A percentile compares a stretch with the other conserved stretches of the same genome.
Conservation (phyloP, 768 basidiomycete genomes). For the Agrocybe praecox region DNA sequence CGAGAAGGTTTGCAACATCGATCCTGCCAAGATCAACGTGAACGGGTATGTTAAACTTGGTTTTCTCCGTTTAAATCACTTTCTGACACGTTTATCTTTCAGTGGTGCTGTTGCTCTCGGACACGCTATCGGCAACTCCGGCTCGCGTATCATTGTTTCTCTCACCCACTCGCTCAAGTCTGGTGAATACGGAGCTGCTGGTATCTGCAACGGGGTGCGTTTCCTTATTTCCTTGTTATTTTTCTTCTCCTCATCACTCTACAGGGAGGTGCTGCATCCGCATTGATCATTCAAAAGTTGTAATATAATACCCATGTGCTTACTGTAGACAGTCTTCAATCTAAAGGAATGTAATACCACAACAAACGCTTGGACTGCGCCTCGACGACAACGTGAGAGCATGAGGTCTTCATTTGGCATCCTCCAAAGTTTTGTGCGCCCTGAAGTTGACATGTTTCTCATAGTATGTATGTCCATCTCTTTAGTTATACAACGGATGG, state of each 20-base stretch:
- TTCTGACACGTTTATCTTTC: constrained; percentile 22
- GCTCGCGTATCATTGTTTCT: constrained; percentile 92
- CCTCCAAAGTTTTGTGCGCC: constrained; percentile 8
- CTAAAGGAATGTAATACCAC: constrained; percentile 10
- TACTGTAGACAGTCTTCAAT: constrained; percentile 10
- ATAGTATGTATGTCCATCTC: constrained; percentile 21
- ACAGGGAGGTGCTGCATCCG: constrained; percentile 92
- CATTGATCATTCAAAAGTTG: constrained; percentile 86
- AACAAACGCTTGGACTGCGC: constrained; percentile 5
- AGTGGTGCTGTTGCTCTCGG: constrained; percentile 97
- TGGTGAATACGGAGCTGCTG: constrained; percentile 94
- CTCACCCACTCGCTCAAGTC: constrained; percentile 89
- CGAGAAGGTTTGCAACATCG: constrained; percentile 84
- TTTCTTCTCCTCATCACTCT: constrained; percentile 15
- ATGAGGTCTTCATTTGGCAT: not conserved
- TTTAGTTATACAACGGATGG: not conserved
- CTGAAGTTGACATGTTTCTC: constrained; percentile 12
- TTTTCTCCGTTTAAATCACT: constrained; percentile 5
- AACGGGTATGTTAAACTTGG: constrained; percentile 62
- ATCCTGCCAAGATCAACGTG: constrained; percentile 87
- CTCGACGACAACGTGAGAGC: constrained; percentile 19
- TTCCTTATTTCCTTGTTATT: constrained; percentile 1
- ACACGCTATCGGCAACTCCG: constrained; percentile 96
- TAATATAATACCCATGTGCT: constrained; percentile 39
- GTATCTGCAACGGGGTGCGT: constrained; percentile 95